Evolutionary conservation across 2,329 filamentous ascomycete species (phyloP), one percentile per base, ranked within the genome.

Genomic region (Daldinia sp.): DNA sequence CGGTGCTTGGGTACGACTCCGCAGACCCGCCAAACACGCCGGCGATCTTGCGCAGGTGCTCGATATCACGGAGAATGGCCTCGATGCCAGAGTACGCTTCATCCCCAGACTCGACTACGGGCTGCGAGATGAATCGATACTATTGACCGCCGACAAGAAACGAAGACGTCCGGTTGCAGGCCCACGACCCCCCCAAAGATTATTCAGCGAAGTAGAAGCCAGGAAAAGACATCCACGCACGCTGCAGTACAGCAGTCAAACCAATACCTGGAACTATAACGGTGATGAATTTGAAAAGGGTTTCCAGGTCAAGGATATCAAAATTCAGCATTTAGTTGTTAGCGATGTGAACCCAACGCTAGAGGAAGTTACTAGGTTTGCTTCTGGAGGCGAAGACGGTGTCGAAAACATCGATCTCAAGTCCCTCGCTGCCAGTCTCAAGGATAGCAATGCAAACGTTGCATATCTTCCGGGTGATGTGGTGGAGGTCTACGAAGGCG

Each of bases 331-430:
- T 72, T 82, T 99, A 27, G 85, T 86, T n/a, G 90, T 92, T 27
- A 94, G 93, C 69, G 90, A 96, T 70, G 94, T 99, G 58, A 96
- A 96, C 74, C 95, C 95, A 0, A 92, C 90, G 1, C 84, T 99
- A 25, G 95, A 98, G 74, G 95, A 99, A 77, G 92, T 98, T 47
- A 96, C 94, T n/a, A 91, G 89, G 73, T 98, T 99, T 75, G 91
- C 94, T 13, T 90, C 91, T 25, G 91, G 92, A 8, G 90, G 89
- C 15, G 94, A 96, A 68, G 95, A 98, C 75, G 95, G 95, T 15
- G 94, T 93, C 0, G 93, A 97, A 71, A 96, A 96, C 68, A 85
- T 99, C 32, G 95, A 99, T 78, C 85, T 99, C 41, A 91, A 94
- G 72, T 93, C 94, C 1, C 83, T 99, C 54, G 93, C 94, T 7